phyloP scores from a whole-genome alignment of 306 rosid species.

The Aeschynomene evenia region DNA sequence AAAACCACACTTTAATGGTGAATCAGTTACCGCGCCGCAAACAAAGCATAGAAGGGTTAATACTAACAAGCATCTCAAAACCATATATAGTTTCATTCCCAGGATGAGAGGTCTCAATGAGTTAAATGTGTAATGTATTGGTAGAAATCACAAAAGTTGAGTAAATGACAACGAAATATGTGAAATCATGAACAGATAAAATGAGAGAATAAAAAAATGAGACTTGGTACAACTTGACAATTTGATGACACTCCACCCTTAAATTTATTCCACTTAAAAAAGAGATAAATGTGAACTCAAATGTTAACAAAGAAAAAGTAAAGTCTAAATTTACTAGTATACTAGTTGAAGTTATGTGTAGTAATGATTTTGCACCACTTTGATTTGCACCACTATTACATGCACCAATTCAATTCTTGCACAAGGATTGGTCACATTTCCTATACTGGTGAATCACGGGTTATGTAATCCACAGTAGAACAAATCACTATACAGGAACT shows the following conservation, averaged over 20 bases:
- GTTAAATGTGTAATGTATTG: neutral
- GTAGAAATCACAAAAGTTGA: neutral
- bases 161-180: neutral
- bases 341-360: neutral
- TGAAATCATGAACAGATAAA: neutral
- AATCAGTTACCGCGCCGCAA: neutral
- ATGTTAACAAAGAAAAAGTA: neutral
- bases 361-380: neutral
- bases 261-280: neutral
- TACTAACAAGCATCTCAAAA: neutral
- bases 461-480: neutral
- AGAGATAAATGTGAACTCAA: neutral
- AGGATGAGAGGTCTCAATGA: neutral
- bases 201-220: neutral
- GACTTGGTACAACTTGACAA: neutral
- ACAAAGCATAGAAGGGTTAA: neutral
- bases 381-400: neutral
- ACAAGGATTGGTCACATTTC: neutral
- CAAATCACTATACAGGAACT: constrained; percentile 4
- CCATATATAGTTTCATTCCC: neutral
- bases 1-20: too few relatives aligned
- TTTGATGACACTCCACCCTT: neutral
- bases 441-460: neutral
- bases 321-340: neutral
- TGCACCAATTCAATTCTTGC: neutral